phyloP scores from a whole-genome alignment of 106 monocot species.

The Xerophyta viscosa region DNA sequence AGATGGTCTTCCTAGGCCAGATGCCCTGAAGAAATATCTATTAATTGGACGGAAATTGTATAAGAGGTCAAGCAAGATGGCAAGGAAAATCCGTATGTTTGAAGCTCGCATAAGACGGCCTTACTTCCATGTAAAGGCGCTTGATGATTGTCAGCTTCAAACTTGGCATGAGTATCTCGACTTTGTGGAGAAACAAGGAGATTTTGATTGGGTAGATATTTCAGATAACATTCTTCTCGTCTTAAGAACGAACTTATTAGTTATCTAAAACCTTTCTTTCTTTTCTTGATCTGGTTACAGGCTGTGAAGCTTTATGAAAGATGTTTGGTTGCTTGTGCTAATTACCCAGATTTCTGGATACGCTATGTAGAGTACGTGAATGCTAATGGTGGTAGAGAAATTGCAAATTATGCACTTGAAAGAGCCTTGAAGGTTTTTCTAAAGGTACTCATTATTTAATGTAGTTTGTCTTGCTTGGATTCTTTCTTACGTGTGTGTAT shows the following conservation, averaged over 20 bases:
- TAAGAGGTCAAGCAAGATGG: conserved; percentile 39
- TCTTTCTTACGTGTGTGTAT: background rate
- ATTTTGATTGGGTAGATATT: conserved; percentile 92
- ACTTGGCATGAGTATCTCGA: conserved; percentile 94
- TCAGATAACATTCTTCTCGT: too few relatives aligned
- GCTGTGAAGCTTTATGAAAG: conserved; percentile 96
- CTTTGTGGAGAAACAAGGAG: conserved; percentile 75
- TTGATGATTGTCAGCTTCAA: conserved; percentile 62
- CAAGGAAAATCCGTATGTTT: conserved; percentile 48
- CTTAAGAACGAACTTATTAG: background rate
- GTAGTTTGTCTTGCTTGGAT: background rate
- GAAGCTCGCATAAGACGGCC: conserved; percentile 59
- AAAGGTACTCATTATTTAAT: conserved; percentile 46
- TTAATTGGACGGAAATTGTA: conserved; percentile 47
- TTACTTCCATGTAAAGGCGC: conserved; percentile 71
- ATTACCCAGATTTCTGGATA: conserved; percentile 96
- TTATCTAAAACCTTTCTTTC: conserved; percentile 8
- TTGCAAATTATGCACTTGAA: conserved; percentile 54
- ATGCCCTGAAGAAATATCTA: conserved; percentile 46
- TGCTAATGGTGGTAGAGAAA: conserved; percentile 74
- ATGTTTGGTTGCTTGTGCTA: conserved; percentile 98
- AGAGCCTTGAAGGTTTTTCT: conserved; percentile 51
- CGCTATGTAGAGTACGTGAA: conserved; percentile 84
- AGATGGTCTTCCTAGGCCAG: conserved; percentile 11
- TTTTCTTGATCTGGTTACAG: conserved; percentile 41